Evolutionary conservation across 179 eudicot species (phyloP), one percentile per base, ranked within the genome.

Genomic region (Pouteria campechiana): DNA sequence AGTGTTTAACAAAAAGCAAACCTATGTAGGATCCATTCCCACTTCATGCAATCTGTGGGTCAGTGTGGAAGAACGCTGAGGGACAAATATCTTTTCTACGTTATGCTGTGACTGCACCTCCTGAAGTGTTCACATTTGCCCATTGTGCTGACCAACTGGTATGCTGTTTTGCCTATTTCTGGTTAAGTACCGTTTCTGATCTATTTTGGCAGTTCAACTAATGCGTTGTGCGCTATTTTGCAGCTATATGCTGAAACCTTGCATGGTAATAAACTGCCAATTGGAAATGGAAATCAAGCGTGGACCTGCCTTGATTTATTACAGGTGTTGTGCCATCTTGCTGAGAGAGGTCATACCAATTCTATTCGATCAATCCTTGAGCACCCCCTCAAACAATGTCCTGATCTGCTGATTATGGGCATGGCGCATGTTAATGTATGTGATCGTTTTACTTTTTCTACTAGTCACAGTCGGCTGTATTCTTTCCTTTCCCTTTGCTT

Each of bases 61-160:
- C 77, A 36, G 72, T 81, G 17, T 89, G 95, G 97, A 81, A 68
- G 55, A 78, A 85, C 48, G 54, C 75, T 7, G 97, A 88, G 64
- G 94, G 94, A 32, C 97, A 88, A 49, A 63, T 88, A 27, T 88
- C 97, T 49, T 73, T 85, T 61, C 85, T 88, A 9, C 75, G 80
- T 58, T 41, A 80, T 69, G 95, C 94, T 28, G 78, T 78, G 37
- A 61, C 78, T 14, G 75, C 65, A 13, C 80, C 97, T 15, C 79
- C 84, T 38, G 97, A 80, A 60, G 54, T 80, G 44, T 88, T 88
- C 49, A 61, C 77, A 42, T 88, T 88, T 65, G 78, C 88, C 6
- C 92, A 80, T 61, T 68, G 80, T 32, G 60, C 42, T 44, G 75
- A 82, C 61, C 78, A 88, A 63, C 72, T 80, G 76, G 97, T 88